Base-by-base conservation (phyloP, 192 early-diverging fungal genomes). In the Entophlyctis luteolus region DNA sequence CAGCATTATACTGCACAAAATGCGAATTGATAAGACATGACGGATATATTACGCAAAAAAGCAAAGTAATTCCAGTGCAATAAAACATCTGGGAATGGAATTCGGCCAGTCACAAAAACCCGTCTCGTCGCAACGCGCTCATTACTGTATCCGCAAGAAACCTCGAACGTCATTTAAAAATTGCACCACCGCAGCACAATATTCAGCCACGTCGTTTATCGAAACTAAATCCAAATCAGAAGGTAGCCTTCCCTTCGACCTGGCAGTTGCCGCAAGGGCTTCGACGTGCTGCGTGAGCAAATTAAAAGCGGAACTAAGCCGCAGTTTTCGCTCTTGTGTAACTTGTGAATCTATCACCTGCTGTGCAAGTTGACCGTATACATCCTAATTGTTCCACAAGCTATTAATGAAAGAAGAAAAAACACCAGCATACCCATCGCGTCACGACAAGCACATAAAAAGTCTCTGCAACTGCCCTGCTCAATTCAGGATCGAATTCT, bases 101-200 rank as follows among this genome's bases (percentile, higher is more conserved):
- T n/a, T n/a, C n/a, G n/a, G n/a, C n/a, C n/a, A n/a, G n/a, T n/a
- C n/a, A n/a, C n/a, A n/a, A n/a, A n/a, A n/a, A n/a, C n/a, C n/a
- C n/a, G n/a, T n/a, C n/a, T n/a, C n/a, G n/a, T n/a, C n/a, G n/a
- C n/a, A n/a, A n/a, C n/a, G n/a, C 10, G n/a, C 42, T 52, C 25
- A 52, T 49, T 33, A 63, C 25, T 48, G 60, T 20, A 86, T 74
- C 29, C 88, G 74, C 54, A 89, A 75, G 25, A 89, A 81, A 46
- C 85, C 88, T 46, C 88, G 75, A 2, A 83, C 85, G 55, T 85
- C 75, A 82, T 86, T 81, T 50, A 89, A 68, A 55, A 88, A 84
- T 34, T 69, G 37, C 45, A 81, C 68, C 36, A 89, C 71, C 22
- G 73, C 72, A 36, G 85, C 79, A 31, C 75, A 63, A 23, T 79